Conservation (phyloP, 176 grass and related monocot genomes). For the Aegilops bicornis region DNA sequence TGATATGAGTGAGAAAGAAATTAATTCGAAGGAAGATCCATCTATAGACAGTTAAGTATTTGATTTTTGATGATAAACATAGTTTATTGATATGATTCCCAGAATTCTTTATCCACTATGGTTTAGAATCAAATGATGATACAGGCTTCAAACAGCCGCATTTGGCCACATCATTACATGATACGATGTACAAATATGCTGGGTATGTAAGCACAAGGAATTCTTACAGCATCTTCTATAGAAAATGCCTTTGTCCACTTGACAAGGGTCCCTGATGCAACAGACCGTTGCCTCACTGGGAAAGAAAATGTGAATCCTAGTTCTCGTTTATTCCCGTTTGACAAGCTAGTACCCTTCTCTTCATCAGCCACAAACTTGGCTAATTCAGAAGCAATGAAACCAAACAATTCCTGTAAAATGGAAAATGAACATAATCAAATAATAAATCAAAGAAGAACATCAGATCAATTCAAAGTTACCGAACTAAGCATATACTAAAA, state of each 20-base stretch:
- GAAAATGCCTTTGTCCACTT: conserved; percentile 95
- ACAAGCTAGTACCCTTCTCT: conserved; percentile 21
- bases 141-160: not conserved
- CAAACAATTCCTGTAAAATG: conserved; percentile 65
- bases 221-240: conserved; percentile 72
- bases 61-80: not conserved
- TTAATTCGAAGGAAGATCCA: not conserved
- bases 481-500: not conserved
- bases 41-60: not conserved
- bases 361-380: conserved; percentile 64
- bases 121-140: not conserved
- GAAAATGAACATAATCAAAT: not conserved
- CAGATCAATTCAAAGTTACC: not conserved
- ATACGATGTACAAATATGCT: not conserved
- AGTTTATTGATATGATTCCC: not conserved
- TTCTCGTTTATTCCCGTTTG: conserved; percentile 49
- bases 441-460: not conserved
- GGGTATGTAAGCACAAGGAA: not conserved
- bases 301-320: conserved; percentile 96
- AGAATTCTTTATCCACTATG: not conserved
- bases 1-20: conserved; percentile 41
- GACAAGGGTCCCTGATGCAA: conserved; percentile 71
- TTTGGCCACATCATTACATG: not conserved
- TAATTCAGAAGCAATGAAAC: conserved; percentile 77
- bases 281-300: conserved; percentile 73